These are phyloP conservation scores for Claviceps africana DNA, from an alignment of 2,329 filamentous ascomycete species.

Conservation along the genomic window DNA sequence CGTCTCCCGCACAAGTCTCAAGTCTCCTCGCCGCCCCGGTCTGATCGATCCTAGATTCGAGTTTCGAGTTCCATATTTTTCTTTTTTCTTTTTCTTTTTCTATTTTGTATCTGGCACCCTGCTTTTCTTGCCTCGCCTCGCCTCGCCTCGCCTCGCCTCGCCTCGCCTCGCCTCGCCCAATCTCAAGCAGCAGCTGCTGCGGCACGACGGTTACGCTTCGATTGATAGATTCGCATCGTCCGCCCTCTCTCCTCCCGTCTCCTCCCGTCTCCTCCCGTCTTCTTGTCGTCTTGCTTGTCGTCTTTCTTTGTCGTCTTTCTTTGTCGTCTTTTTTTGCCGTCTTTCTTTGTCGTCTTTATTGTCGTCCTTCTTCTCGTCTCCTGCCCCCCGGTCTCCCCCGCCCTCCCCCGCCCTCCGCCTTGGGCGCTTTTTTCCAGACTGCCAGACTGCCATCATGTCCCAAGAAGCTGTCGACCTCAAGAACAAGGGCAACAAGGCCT, in stretches of 20 bases:
- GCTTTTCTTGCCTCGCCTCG: neutral
- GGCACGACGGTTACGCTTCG: too few relatives aligned
- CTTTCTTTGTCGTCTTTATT: too few relatives aligned
- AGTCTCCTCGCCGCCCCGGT: neutral
- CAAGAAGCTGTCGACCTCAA: constrained; percentile 72
- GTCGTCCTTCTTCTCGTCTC: too few relatives aligned
- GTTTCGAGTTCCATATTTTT: too few relatives aligned
- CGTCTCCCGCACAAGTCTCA: neutral
- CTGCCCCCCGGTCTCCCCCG: too few relatives aligned
- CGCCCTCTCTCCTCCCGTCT: too few relatives aligned
- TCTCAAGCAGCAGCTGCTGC: too few relatives aligned
- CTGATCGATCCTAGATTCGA: neutral
- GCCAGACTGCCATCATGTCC: constrained; percentile 22
- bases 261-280: too few relatives aligned
- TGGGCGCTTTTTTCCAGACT: neutral
- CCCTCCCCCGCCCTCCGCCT: constrained; percentile 1
- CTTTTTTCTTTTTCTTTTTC: neutral
- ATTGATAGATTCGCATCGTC: neutral
- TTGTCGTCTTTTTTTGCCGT: too few relatives aligned
- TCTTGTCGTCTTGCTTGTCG: too few relatives aligned
- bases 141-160: neutral
- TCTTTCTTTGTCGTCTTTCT: too few relatives aligned
- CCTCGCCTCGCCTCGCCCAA: neutral
- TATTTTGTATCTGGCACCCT: neutral
- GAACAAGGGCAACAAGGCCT: constrained; percentile 88